Evolutionary conservation across 805 yeast genomes (phyloP).

Genomic region (Spathaspora gorwiae): DNA sequence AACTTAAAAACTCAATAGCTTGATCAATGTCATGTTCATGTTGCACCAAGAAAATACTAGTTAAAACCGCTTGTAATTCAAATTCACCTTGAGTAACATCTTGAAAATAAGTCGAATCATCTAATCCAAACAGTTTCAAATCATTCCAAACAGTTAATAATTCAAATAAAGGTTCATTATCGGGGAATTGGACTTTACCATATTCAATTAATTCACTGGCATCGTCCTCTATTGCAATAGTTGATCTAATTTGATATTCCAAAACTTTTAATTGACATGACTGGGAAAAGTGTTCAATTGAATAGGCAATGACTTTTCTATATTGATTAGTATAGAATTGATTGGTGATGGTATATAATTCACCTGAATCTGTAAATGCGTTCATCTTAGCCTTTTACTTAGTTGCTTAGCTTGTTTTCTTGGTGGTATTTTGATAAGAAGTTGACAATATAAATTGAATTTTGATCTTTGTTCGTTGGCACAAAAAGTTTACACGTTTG

Average conservation of each 20-base stretch:
- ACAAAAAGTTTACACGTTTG: too few species aligned
- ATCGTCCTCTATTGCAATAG: constrained; percentile 33
- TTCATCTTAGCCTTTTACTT: constrained; percentile 29
- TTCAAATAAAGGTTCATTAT: constrained; percentile 29
- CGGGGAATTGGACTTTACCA: constrained; percentile 31
- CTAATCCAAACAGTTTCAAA: constrained; percentile 39
- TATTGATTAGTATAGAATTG: constrained; percentile 60
- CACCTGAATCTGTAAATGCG: constrained; percentile 41
- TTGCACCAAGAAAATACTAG: constrained; percentile 34
- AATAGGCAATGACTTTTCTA: constrained; percentile 36
- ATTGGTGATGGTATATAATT: constrained; percentile 51
- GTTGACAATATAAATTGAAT: too few species aligned
- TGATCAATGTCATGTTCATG: constrained; percentile 32
- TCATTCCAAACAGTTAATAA: constrained; percentile 41
- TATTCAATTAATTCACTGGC: constrained; percentile 35
- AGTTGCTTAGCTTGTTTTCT: too few species aligned
- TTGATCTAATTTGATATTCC: constrained; percentile 38
- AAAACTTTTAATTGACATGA: constrained; percentile 36
- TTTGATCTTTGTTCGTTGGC: too few species aligned
- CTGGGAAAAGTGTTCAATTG: constrained; percentile 33
- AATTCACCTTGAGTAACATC: constrained; percentile 29
- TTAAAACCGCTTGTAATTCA: constrained; percentile 40
- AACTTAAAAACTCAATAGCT: constrained; percentile 28
- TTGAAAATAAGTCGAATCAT: constrained; percentile 39
- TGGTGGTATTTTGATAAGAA: too few species aligned